Evolutionary conservation across 1,139 yeast species (phyloP).

Genomic region (Candida frijolesensis): DNA sequence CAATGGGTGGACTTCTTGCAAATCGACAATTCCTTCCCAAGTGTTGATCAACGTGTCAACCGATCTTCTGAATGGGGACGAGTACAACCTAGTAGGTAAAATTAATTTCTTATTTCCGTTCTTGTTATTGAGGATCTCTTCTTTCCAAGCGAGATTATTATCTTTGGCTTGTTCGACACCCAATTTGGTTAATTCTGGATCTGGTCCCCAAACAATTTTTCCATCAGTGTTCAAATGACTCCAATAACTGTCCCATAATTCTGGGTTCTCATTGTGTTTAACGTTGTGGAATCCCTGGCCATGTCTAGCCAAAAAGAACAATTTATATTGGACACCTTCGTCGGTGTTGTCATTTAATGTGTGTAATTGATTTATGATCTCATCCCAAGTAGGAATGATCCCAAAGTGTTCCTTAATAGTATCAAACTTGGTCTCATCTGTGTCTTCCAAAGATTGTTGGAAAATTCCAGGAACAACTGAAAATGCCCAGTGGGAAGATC

Average conservation of each 20-base stretch:
- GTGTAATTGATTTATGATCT: constrained; percentile 26
- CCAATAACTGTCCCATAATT: constrained; percentile 49
- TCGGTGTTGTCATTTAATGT: constrained; percentile 29
- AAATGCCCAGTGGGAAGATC: constrained; percentile 33
- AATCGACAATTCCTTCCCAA: constrained; percentile 33
- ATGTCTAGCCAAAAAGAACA: constrained; percentile 46
- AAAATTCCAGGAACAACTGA: constrained; percentile 40
- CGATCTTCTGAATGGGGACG: constrained; percentile 42
- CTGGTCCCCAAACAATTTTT: constrained; percentile 49
- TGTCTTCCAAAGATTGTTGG: constrained; percentile 37
- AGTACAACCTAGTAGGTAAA: constrained; percentile 33
- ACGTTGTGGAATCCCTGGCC: constrained; percentile 51
- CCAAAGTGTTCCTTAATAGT: constrained; percentile 46
- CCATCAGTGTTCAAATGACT: constrained; percentile 46
- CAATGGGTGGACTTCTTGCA: constrained; percentile 28
- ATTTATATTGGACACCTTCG: constrained; percentile 29
- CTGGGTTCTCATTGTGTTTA: constrained; percentile 45
- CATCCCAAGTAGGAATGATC: constrained; percentile 34
- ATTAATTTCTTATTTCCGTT: constrained; percentile 20
- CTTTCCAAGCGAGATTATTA: constrained; percentile 27
- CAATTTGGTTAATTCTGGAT: constrained; percentile 44
- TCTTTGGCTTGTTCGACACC: constrained; percentile 43
- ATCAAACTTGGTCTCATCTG: constrained; percentile 41
- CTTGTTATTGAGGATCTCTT: constrained; percentile 20
- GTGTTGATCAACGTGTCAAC: constrained; percentile 39